A percentile compares a stretch with the other conserved stretches of the same genome.
phyloP scores from a whole-genome alignment of 192 early-diverging fungal species.

The Backusella psychrophila region DNA sequence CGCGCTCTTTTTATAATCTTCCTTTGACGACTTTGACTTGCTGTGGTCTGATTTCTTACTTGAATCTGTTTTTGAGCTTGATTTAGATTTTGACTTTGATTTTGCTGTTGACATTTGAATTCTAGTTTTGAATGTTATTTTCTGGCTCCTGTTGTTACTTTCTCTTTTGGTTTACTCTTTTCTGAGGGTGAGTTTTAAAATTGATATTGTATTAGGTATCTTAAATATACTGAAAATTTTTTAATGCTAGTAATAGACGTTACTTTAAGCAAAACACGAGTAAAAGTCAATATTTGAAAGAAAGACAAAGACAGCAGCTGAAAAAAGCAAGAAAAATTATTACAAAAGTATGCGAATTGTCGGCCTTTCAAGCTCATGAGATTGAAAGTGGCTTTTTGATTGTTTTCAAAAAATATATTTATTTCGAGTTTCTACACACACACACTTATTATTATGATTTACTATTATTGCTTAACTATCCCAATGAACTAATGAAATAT shows the following conservation, averaged over 20 bases:
- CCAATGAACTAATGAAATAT: slow-evolving; percentile 16
- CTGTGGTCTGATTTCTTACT: background rate
- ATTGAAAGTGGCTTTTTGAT: background rate
- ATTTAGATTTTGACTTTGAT: background rate
- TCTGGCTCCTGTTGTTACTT: background rate
- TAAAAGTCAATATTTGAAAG: background rate
- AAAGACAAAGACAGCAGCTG: background rate
- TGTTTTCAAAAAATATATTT: background rate
- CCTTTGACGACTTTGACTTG: background rate
- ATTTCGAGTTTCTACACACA: background rate
- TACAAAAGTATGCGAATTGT: background rate
- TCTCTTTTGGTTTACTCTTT: background rate
- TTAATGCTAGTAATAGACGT: no score
- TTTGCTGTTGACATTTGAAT: background rate
- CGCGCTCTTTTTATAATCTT: background rate
- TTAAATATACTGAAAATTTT: no score
- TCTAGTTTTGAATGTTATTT: no score
- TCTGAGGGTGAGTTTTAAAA: background rate
- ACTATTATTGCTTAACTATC: slow-evolving; percentile 4
- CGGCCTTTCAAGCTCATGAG: background rate
- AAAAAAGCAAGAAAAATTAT: no score
- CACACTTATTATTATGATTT: background rate
- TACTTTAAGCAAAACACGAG: no score
- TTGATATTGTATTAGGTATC: no score
- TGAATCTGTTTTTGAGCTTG: background rate